phyloP scores from a whole-genome alignment of 139 green algal genomes.

The Coccomyxa sp. region DNA sequence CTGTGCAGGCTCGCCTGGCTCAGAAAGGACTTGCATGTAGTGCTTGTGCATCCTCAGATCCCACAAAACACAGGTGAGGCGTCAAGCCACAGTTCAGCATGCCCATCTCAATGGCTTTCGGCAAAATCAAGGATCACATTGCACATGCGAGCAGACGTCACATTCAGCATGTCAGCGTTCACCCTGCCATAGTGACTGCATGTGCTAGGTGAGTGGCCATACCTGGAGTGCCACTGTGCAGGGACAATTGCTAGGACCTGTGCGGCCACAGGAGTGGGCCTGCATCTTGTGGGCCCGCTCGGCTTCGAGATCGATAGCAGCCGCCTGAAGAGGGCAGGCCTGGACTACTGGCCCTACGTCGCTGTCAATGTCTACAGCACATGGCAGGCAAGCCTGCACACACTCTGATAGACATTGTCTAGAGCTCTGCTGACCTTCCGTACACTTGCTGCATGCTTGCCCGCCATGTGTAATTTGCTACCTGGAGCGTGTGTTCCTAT shows the following conservation, averaged over 20 bases:
- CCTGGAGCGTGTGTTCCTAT: neutral
- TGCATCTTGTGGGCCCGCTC: constrained; percentile 82
- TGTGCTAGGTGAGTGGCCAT: neutral
- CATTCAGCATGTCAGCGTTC: neutral
- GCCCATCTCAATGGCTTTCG: too few species aligned
- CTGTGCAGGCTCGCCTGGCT: constrained; percentile 36
- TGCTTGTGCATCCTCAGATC: constrained; percentile 75
- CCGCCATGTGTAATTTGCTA: neutral
- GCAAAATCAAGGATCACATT: too few species aligned
- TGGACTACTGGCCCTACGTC: constrained; percentile 86
- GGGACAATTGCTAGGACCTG: constrained; percentile 74
- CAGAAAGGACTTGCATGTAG: constrained; percentile 56
- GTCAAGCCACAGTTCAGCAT: neutral
- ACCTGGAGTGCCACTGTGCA: neutral
- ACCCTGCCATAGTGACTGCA: neutral
- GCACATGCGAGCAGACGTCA: neutral
- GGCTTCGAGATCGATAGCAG: constrained; percentile 74
- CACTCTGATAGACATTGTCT: neutral
- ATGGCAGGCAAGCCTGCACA: constrained; percentile 42
- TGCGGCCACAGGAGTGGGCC: constrained; percentile 55
- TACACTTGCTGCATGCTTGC: neutral
- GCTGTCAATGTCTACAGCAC: constrained; percentile 63
- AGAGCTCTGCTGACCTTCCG: neutral
- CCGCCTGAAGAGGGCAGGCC: constrained; percentile 74
- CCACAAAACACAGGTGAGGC: constrained; percentile 42